Evolutionary conservation across 108 stramenopile species (phyloP).

Genomic region (Hondaea fermentalgiana): DNA sequence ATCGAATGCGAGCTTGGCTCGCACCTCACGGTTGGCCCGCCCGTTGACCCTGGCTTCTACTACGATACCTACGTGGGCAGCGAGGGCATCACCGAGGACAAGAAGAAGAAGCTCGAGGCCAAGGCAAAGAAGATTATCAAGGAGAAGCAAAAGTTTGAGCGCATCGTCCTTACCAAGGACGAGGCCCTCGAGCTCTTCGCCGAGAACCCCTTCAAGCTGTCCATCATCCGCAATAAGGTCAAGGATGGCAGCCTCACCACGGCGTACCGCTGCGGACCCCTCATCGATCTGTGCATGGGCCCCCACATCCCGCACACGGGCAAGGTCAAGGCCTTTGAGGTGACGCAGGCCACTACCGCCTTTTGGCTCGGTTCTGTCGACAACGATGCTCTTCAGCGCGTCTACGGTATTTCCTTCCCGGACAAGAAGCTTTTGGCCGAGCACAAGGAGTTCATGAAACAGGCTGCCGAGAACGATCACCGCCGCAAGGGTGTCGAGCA

Average conservation of each 20-base stretch:
- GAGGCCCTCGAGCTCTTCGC: conserved; percentile 89
- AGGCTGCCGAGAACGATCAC: conserved; percentile 96
- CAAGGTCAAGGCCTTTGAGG: conserved; percentile 85
- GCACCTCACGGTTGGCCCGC: conserved; percentile 91
- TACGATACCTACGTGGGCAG: conserved; percentile 98
- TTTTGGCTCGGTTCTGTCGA: conserved; percentile 95
- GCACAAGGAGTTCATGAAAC: conserved; percentile 61
- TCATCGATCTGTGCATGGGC: conserved; percentile 96
- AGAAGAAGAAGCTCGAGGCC: conserved; percentile 47
- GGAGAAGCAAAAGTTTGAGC: conserved; percentile 90
- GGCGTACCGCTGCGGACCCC: conserved; percentile 88
- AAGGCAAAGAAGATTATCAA: conserved; percentile 73
- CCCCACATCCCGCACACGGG: conserved; percentile 91
- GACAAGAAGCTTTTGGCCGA: conserved; percentile 93
- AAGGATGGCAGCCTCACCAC: conserved; percentile 89
- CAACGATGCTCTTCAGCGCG: conserved; percentile 91
- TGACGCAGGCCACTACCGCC: conserved; percentile 75
- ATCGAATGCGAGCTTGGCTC: conserved; percentile 85
- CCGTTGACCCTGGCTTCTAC: conserved; percentile 88
- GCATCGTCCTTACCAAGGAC: conserved; percentile 92
- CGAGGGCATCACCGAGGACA: conserved; percentile 61
- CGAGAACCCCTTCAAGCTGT: conserved; percentile 93
- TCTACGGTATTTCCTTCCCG: conserved; percentile 96
- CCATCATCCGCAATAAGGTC: conserved; percentile 85
- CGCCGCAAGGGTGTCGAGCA: conserved; percentile 80